Conservation (phyloP, 352 stramenopile genomes). For the Blastocystis sp. region DNA sequence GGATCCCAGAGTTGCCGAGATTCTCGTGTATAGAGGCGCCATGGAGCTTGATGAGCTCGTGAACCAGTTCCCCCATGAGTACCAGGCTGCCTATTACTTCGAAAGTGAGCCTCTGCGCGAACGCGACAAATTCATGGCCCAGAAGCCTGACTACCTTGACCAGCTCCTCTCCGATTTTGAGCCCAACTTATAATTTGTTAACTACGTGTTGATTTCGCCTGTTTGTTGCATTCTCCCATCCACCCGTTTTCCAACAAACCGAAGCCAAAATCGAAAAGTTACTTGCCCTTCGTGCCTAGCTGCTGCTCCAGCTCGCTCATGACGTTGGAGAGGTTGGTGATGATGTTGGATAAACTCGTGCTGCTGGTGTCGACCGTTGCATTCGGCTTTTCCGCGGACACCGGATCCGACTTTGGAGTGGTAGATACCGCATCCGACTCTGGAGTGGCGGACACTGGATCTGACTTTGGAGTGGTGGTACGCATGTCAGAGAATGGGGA, state of each 20-base stretch:
- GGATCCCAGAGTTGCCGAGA: conserved; percentile 63
- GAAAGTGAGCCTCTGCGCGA: conserved; percentile 7
- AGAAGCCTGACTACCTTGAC: conserved; percentile 58
- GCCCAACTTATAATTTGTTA: conserved; percentile 49
- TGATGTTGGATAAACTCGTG: conserved; percentile 4
- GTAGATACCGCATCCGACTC: not conserved
- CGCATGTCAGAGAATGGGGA: conserved; percentile 16
- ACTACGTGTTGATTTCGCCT: not conserved
- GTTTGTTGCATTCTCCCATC: conserved; percentile 31
- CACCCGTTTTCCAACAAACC: not conserved
- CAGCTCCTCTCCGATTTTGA: conserved; percentile 61
- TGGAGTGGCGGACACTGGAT: not conserved
- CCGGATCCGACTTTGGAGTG: not conserved
- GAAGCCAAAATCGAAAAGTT: not conserved
- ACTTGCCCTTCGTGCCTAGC: not conserved
- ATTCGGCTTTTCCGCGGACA: not conserved
- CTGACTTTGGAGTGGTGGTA: not conserved
- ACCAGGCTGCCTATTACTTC: conserved; percentile 45
- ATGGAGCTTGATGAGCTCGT: conserved; percentile 55
- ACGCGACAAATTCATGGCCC: conserved; percentile 62
- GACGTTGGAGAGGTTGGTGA: conserved; percentile 26
- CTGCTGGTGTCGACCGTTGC: conserved; percentile 21
- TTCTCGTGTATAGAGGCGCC: conserved; percentile 61
- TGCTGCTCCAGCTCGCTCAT: conserved; percentile 13
- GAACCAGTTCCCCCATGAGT: conserved; percentile 52